Conservation (phyloP, 2,329 filamentous ascomycete genomes). For the Cytospora leucostoma region DNA sequence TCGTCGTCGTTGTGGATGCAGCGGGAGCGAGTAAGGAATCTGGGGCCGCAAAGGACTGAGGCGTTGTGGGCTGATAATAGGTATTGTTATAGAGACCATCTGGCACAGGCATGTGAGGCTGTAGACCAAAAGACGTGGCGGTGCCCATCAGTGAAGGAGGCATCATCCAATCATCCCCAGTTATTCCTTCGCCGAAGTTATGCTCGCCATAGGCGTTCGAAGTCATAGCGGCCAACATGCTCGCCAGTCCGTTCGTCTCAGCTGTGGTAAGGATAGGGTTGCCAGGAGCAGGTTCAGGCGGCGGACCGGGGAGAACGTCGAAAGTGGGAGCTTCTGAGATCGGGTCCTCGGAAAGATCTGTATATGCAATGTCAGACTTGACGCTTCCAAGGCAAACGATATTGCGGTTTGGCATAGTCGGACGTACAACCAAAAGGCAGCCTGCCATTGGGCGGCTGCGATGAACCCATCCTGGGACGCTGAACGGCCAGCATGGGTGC, state of each 20-base stretch:
- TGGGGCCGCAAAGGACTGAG: constrained; percentile 13
- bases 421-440: constrained; percentile 69
- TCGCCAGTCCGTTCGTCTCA: constrained; percentile 59
- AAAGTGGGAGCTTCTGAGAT: constrained; percentile 20
- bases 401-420: background rate
- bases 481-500: constrained; percentile 60
- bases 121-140: constrained; percentile 62
- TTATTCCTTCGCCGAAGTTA: constrained; percentile 51
- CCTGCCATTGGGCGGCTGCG: constrained; percentile 53
- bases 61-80: constrained; percentile 34
- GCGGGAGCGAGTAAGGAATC: constrained; percentile 14
- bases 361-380: constrained; percentile 3
- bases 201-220: constrained; percentile 45
- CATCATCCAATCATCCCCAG: constrained; percentile 56
- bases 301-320: constrained; percentile 49
- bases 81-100: constrained; percentile 33
- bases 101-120: constrained; percentile 38
- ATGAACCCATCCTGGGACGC: constrained; percentile 61
- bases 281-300: constrained; percentile 65
- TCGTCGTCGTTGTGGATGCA: constrained; percentile 4
- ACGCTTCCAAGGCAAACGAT: background rate
- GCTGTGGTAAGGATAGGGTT: constrained; percentile 61
- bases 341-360: constrained; percentile 17
- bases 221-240: constrained; percentile 58
- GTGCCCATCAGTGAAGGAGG: constrained; percentile 68